Evolutionary conservation across 192 early-diverging fungal species (phyloP), one percentile per base, ranked within the genome.

Genomic region (Coemansia sp.): DNA sequence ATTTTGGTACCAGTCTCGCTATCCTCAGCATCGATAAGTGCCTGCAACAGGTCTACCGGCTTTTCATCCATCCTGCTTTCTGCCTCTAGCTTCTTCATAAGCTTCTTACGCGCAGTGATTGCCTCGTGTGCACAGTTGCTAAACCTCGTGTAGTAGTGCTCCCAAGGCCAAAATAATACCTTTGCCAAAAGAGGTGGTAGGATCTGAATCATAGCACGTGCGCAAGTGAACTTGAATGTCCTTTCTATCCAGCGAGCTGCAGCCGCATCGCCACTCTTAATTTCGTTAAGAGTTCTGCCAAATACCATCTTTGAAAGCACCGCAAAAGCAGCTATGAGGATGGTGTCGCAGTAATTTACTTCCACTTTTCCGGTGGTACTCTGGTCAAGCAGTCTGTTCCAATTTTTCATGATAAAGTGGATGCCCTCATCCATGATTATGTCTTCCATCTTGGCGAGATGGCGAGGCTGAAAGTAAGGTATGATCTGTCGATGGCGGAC

Each of bases 21-120:
- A 40, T 77, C 76, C 40, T 72, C 76, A 3, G 62, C 76, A 13
- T 77, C 76, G 47, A 77, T 68, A 13, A 77, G 67, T 8, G 71
- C 69, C 36, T 77, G 76, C 15, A 77, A 39, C 37, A 77, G 45
- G 52, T 77, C 76, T 16, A 46, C 49, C 6, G 74, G 74, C 43
- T 37, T 63, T 22, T 66, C 52, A 0, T 58, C 22, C 3, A 22
- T 26, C 6, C 26, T 45, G 42, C 39, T 52, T 9, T 41, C 56
- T 8, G 49, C 16, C 8, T 41, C 42, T 5, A 69, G 51, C 5
- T 43, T 41, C 16, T 41, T 60, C 8, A 76, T 15, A 41, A 62
- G 45, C 61, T 67, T 26, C 12, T 61, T 66, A 3, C 73, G 47
- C 0, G 26, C 48, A 8, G 56, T 43, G n/a, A 75, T 69, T 7